Evolutionary conservation across 352 stramenopile genomes (phyloP).

Genomic region (Globisporangium yorkense): DNA sequence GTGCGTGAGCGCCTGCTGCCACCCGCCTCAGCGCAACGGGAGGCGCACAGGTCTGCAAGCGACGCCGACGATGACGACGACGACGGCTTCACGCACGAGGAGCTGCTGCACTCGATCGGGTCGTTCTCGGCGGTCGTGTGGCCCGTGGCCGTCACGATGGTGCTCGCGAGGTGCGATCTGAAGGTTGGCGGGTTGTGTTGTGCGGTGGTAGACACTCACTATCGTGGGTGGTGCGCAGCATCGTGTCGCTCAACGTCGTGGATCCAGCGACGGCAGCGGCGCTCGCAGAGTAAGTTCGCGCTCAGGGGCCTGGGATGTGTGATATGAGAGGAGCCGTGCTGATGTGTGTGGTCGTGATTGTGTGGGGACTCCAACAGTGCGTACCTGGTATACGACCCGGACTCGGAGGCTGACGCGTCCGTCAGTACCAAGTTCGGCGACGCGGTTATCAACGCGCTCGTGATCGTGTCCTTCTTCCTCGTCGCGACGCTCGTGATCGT

Average conservation of each 20-base stretch:
- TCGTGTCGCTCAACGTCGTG: conserved; percentile 79
- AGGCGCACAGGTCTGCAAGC: not conserved
- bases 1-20: conserved; percentile 45
- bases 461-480: conserved; percentile 88
- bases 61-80: conserved; percentile 19
- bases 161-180: conserved; percentile 55
- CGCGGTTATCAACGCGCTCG: conserved; percentile 82
- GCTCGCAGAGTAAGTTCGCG: conserved; percentile 47
- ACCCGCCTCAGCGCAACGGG: not conserved
- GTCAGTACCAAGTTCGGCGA: conserved; percentile 66
- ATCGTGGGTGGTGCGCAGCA: conserved; percentile 21
- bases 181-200: not conserved
- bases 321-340: not conserved
- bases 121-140: conserved; percentile 82
- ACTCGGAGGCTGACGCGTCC: conserved; percentile 42
- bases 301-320: not conserved
- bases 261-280: conserved; percentile 66
- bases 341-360: not conserved
- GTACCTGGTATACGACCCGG: conserved; percentile 74
- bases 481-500: conserved; percentile 89
- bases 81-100: conserved; percentile 65
- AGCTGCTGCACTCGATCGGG: conserved; percentile 79
- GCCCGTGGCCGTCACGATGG: conserved; percentile 76
- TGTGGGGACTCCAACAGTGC: conserved; percentile 24
- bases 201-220: not conserved